phyloP scores from a whole-genome alignment of 331 rosid genomes.

The Spiraea crenata region DNA sequence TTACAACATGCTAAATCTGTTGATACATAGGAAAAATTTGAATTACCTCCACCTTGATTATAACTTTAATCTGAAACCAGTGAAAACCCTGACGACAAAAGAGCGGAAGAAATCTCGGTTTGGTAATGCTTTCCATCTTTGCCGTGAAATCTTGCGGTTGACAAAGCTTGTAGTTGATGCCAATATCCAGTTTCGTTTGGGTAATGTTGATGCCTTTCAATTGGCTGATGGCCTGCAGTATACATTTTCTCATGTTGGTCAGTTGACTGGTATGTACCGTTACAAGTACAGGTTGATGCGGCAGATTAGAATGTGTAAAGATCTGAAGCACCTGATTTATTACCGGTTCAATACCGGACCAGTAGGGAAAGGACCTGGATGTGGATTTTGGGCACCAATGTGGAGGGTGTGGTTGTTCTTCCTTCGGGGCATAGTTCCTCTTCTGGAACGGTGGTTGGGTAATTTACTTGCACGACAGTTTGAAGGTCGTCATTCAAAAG shows the following conservation, averaged over 20 bases:
- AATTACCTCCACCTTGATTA: conserved; percentile 98
- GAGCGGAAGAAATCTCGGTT: conserved; percentile 96
- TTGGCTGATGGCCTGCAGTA: conserved; percentile 98
- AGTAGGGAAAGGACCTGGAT: conserved; percentile 98
- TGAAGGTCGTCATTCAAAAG: conserved; percentile 98
- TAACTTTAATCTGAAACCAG: conserved; percentile 94
- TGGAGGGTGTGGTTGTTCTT: conserved; percentile 99
- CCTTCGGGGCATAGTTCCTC: conserved; percentile 99
- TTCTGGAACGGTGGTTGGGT: conserved; percentile 93
- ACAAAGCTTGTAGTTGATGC: conserved; percentile 99
- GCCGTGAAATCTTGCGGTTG: conserved; percentile 96
- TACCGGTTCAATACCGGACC: conserved; percentile 99
- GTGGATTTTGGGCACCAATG: conserved; percentile 99
- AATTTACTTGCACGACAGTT: conserved; percentile 96
- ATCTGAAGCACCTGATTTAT: conserved; percentile 91
- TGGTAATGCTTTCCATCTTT: conserved; percentile 98
- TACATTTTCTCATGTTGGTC: conserved; percentile 97
- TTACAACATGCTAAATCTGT: conserved; percentile 85
- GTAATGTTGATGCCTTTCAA: conserved; percentile 98
- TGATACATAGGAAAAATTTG: conserved; percentile 93
- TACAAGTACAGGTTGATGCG: conserved; percentile 98
- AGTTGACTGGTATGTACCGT: conserved; percentile 96
- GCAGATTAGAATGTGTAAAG: conserved; percentile 98
- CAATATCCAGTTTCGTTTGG: conserved; percentile 93
- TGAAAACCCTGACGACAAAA: conserved; percentile 90